Evolutionary conservation across 441 rosid species (phyloP), one percentile per base, ranked within the genome.

Genomic region (Brassica hybrid): DNA sequence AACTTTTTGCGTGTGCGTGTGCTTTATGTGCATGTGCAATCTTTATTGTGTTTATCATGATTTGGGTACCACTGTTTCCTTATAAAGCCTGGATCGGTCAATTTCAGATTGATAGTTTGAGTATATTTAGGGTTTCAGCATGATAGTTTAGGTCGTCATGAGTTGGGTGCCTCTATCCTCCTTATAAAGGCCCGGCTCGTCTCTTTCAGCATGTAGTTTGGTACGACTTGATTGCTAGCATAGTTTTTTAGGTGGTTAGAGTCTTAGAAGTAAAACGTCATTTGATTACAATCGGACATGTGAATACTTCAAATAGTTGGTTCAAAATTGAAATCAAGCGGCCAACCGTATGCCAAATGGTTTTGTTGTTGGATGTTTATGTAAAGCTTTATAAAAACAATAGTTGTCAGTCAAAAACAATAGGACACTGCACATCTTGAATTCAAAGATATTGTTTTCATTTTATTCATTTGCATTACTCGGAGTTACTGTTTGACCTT

Each of bases 21-120:
- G 67, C 2, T 65, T 65, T 34, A 36, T 16, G 69, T 19, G 32
- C 69, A 41, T 38, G 52, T 65, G 52, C 43, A 38, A 65, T 18
- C 52, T 38, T 38, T 38, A 65, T 17, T 18, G 43, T 14, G 21
- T 38, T 16, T 18, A 38, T 65, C 69, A 36, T 38, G 27, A 67
- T 34, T 19, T 58, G 30, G 62, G 62, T 19, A 64, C 54, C 76
- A 50, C 70, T 12, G 32, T 41, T 48, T 73, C 14, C 76, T 50
- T 50, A 4, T 1, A 62, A 64, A 21, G 27, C 68, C 2, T 21
- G 43, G 9, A 9, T 12, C 43, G 67, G 59, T 43, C 67, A 30
- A 61, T 12, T 72, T 60, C 41, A 6, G 45, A 58, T 4, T 61
- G 60, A 1, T 36, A 48, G 50, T 50, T 71, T 71, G 7, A 23